phyloP scores from a whole-genome alignment of 768 basidiomycete genomes.

The Daedaleopsis nitida region DNA sequence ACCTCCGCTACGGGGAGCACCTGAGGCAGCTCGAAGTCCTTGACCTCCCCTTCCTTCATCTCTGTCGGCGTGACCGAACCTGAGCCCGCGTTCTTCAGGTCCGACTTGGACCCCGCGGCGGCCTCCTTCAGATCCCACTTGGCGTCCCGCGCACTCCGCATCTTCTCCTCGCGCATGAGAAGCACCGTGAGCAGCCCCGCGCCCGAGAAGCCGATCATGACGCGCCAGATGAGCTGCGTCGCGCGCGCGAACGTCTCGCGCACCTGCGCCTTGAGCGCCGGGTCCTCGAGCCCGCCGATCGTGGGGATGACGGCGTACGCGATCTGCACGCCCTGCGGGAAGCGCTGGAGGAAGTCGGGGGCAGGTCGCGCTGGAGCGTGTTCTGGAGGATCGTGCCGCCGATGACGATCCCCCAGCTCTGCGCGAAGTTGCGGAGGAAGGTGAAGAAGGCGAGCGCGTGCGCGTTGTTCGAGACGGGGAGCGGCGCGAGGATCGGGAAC shows the following conservation, averaged over 20 bases:
- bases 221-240: conserved; percentile 33
- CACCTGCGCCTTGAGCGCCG: conserved; percentile 26
- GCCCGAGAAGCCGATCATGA: conserved; percentile 31
- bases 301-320: conserved; percentile 34
- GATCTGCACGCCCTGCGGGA: conserved; percentile 29
- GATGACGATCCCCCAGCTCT: conserved; percentile 41
- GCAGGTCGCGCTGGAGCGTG: conserved; percentile 33
- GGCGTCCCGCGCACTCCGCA: conserved; percentile 32
- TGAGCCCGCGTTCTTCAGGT: neutral
- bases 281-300: conserved; percentile 26
- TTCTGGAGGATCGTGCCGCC: conserved; percentile 41
- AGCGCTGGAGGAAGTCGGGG: conserved; percentile 26
- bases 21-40: too few species aligned
- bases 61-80: too few species aligned
- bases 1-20: too few species aligned
- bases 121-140: conserved; percentile 12
- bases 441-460: conserved; percentile 34
- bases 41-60: too few species aligned
- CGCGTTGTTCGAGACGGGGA: conserved; percentile 32
- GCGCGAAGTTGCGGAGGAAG: conserved; percentile 24
- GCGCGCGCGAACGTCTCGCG: conserved; percentile 34
- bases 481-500: neutral
- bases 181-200: conserved; percentile 31
- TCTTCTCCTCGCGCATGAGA: conserved; percentile 28
- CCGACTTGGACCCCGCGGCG: too few species aligned